Percentiles rank a stretch among this genome's conserved stretches.
These are phyloP conservation scores for Aegle marmelos DNA, from an alignment of 345 rosid genomes.

Conservation along the genomic window DNA sequence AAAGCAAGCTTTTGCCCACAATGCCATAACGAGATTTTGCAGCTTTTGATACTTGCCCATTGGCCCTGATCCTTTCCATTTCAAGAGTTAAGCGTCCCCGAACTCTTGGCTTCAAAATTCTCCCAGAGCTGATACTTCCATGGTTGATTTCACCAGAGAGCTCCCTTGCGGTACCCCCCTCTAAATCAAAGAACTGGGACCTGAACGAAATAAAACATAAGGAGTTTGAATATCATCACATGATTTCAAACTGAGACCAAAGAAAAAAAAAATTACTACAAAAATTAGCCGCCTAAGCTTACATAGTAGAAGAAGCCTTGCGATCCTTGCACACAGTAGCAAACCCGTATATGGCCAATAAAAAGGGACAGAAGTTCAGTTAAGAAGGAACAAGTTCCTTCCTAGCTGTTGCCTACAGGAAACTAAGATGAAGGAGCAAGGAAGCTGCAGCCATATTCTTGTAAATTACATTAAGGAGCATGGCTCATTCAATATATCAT, in stretches of 20 bases:
- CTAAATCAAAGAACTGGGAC: neutral
- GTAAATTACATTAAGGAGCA: no score
- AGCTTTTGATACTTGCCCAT: neutral
- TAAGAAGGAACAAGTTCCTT: neutral
- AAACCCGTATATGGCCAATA: neutral
- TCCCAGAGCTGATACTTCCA: neutral
- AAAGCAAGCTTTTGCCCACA: constrained; percentile 38
- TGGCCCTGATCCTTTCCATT: neutral
- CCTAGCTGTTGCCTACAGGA: neutral
- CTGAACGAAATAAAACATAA: neutral
- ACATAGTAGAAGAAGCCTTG: neutral
- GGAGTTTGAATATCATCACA: neutral
- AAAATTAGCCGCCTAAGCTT: neutral
- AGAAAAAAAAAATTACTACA: neutral
- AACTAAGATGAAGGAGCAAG: neutral
- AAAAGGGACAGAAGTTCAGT: neutral
- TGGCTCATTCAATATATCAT: no score
- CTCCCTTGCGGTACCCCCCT: neutral
- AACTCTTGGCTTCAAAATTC: neutral
- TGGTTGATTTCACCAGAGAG: neutral
- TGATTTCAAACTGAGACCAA: neutral
- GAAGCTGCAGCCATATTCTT: neutral
- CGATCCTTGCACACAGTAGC: neutral
- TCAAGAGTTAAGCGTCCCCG: neutral
- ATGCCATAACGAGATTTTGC: neutral